These are phyloP conservation scores for Pogostemon cablin DNA, from an alignment of 257 asterid species.

Conservation along the genomic window DNA sequence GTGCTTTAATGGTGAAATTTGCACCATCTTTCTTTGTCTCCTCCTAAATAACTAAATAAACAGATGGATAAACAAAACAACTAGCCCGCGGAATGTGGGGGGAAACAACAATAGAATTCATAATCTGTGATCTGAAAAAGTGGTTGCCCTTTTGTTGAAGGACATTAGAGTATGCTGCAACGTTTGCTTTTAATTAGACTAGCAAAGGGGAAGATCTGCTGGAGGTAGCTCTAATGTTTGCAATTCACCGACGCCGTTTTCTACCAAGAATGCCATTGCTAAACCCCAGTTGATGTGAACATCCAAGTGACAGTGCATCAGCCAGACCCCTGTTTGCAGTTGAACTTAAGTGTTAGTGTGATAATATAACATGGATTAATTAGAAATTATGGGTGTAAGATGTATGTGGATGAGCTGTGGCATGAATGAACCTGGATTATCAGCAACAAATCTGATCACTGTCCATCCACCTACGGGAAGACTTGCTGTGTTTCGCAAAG, in stretches of 20 bases:
- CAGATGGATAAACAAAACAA: constrained; percentile 27
- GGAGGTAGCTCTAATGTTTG: constrained; percentile 67
- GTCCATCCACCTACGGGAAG: constrained; percentile 87
- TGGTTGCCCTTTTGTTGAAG: constrained; percentile 30
- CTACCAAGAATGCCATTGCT: constrained; percentile 76
- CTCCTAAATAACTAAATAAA: constrained; percentile 18
- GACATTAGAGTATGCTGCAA: constrained; percentile 16
- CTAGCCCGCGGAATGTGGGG: constrained; percentile 33
- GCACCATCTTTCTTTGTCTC: constrained; percentile 31
- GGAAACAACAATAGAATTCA: constrained; percentile 34
- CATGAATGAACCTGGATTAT: constrained; percentile 71
- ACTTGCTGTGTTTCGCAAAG: constrained; percentile 79
- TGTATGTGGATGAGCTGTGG: background rate
- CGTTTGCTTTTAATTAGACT: constrained; percentile 25
- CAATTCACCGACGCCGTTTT: constrained; percentile 60
- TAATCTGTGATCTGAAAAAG: constrained; percentile 33
- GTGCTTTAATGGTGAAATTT: constrained; percentile 29
- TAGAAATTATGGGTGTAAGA: background rate
- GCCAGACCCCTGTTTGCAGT: constrained; percentile 69
- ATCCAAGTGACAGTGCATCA: constrained; percentile 90
- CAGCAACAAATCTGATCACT: constrained; percentile 83
- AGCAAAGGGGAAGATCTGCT: constrained; percentile 68
- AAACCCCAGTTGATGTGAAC: constrained; percentile 83
- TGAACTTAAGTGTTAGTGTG: constrained; percentile 20
- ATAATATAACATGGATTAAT: background rate